These are phyloP conservation scores for Malassezia furfur DNA, from an alignment of 1,284 basidiomycete species.

Conservation along the genomic window DNA sequence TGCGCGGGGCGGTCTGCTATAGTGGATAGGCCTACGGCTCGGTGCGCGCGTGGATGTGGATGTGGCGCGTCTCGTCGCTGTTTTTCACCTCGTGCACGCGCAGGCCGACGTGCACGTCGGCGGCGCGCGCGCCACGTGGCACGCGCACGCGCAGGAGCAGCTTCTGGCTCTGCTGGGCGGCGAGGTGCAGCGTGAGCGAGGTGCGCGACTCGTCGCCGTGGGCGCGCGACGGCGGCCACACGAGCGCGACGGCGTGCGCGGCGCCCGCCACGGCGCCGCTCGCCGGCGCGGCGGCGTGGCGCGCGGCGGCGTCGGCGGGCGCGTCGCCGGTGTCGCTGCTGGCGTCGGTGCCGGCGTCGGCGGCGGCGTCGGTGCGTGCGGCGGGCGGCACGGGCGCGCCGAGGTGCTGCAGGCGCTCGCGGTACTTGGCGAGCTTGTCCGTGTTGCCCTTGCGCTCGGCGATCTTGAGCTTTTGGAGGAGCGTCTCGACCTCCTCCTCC, in stretches of 20 bases:
- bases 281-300: no score
- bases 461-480: slow-evolving; percentile 54
- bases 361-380: not conserved
- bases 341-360: not conserved
- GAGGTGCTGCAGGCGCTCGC: slow-evolving; percentile 50
- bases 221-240: slow-evolving; percentile 24
- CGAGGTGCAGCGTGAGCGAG: slow-evolving; percentile 34
- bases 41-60: slow-evolving; percentile 17
- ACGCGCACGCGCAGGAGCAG: slow-evolving; percentile 37
- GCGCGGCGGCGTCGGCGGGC: no score
- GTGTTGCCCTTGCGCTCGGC: slow-evolving; percentile 51
- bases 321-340: not conserved
- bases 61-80: slow-evolving; percentile 41
- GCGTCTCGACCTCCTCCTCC: slow-evolving; percentile 53
- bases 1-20: not conserved
- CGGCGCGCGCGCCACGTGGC: slow-evolving; percentile 21
- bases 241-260: not conserved
- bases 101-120: slow-evolving; percentile 30
- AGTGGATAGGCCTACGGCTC: not conserved
- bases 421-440: slow-evolving; percentile 53
- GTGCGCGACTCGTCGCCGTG: slow-evolving; percentile 10
- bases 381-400: slow-evolving; percentile 43
- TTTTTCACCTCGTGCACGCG: slow-evolving; percentile 46
- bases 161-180: slow-evolving; percentile 31
- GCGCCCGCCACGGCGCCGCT: no score